These are phyloP conservation scores for Raffaelea ambrosiae DNA, from an alignment of 2,329 filamentous ascomycete species.

Conservation along the genomic window DNA sequence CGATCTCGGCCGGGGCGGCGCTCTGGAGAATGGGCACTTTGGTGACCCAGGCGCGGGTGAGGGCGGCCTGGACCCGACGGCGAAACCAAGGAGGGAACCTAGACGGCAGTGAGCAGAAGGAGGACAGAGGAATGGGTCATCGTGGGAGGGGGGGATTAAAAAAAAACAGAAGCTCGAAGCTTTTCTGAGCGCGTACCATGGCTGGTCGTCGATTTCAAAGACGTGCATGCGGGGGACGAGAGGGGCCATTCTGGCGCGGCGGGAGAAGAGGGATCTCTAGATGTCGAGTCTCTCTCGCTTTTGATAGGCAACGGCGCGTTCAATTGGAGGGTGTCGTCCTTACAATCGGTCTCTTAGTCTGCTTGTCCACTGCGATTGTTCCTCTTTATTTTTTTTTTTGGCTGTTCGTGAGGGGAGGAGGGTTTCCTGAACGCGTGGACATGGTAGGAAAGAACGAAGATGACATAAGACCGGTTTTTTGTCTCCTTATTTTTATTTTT, in stretches of 20 bases:
- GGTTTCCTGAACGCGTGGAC: too few relatives aligned
- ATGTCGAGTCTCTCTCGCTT: not conserved
- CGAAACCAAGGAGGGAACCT: constrained; percentile 62
- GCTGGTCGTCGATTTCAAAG: constrained; percentile 59
- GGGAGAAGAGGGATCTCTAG: not conserved
- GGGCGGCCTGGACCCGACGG: constrained; percentile 53
- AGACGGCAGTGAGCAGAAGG: not conserved
- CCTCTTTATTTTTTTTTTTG: too few relatives aligned
- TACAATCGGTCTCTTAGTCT: too few relatives aligned
- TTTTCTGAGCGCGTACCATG: constrained; percentile 47
- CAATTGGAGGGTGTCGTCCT: too few relatives aligned
- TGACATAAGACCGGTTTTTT: not conserved
- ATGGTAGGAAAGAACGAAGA: not conserved
- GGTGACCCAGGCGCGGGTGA: constrained; percentile 56
- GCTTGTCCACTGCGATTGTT: too few relatives aligned
- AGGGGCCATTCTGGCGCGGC: constrained; percentile 9
- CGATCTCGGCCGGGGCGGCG: constrained; percentile 49
- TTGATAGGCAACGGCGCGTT: too few relatives aligned
- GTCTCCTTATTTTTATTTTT: not conserved
- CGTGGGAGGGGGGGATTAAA: not conserved
- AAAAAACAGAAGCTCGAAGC: not conserved
- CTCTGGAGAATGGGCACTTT: constrained; percentile 49
- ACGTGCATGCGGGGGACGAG: constrained; percentile 47
- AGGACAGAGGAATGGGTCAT: not conserved
- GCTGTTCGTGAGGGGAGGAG: too few relatives aligned